Conservation (phyloP, 2,329 filamentous ascomycete species). For the Aspergillus viridinutans region DNA sequence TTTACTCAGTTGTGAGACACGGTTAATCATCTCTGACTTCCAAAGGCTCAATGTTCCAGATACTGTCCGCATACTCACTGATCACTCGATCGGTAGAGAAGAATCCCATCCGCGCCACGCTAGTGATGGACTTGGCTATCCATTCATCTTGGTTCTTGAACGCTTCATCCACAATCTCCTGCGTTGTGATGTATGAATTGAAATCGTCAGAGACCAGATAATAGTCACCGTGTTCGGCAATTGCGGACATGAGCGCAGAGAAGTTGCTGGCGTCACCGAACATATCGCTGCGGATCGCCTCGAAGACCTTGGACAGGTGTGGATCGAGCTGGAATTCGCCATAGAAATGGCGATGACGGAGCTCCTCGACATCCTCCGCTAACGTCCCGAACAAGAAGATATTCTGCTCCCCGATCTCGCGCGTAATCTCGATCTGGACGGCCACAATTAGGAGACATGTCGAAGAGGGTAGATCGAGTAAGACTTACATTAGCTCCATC, state of each 20-base stretch:
- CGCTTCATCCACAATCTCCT: slow-evolving; percentile 82
- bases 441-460: not conserved
- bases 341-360: slow-evolving; percentile 86
- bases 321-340: slow-evolving; percentile 72
- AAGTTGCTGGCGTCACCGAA: slow-evolving; percentile 81
- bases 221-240: slow-evolving; percentile 91
- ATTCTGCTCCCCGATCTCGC: slow-evolving; percentile 92
- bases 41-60: slow-evolving; percentile 94
- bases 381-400: slow-evolving; percentile 98
- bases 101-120: slow-evolving; percentile 93
- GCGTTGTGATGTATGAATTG: slow-evolving; percentile 87
- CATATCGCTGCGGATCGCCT: slow-evolving; percentile 69
- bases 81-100: slow-evolving; percentile 95
- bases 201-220: slow-evolving; percentile 98
- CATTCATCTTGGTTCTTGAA: slow-evolving; percentile 91
- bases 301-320: slow-evolving; percentile 75
- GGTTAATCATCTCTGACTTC: slow-evolving; percentile 36
- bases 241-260: slow-evolving; percentile 74
- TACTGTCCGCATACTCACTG: slow-evolving; percentile 92
- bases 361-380: slow-evolving; percentile 91
- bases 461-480: not conserved
- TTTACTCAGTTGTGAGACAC: not conserved
- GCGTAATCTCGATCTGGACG: slow-evolving; percentile 89
- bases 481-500: slow-evolving; percentile 87
- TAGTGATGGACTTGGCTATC: slow-evolving; percentile 83